A percentile compares a stretch with the other conserved stretches of the same genome.
Evolutionary conservation across 2,329 filamentous ascomycete genomes (phyloP).

Genomic region (Sclerotinia trifoliorum): DNA sequence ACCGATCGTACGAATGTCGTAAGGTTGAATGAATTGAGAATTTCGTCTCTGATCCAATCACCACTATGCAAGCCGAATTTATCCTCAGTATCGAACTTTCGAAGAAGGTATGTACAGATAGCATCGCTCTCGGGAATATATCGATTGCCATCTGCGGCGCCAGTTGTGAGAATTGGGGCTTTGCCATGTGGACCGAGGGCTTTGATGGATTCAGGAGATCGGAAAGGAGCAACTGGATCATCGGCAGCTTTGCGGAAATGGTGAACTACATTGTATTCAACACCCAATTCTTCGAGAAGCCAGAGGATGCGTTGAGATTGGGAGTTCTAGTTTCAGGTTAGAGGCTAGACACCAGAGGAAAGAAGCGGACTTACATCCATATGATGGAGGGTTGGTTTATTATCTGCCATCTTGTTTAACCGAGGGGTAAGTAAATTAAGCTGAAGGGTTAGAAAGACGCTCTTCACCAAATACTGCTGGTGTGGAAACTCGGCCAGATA

Average conservation of each 20-base stretch:
- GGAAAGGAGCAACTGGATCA: conserved; percentile 41
- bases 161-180: conserved; percentile 63
- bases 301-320: conserved; percentile 66
- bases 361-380: conserved; percentile 28
- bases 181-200: conserved; percentile 82
- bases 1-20: conserved; percentile 30
- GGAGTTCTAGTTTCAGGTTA: conserved; percentile 50
- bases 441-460: not conserved
- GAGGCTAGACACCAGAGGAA: not conserved
- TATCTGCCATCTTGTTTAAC: conserved; percentile 23
- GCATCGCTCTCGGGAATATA: conserved; percentile 36
- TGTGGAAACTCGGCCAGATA: too few relatives aligned
- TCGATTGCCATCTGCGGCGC: conserved; percentile 30
- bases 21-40: conserved; percentile 31
- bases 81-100: conserved; percentile 38
- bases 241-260: conserved; percentile 58
- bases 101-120: conserved; percentile 40
- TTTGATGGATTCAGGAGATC: conserved; percentile 67
- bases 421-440: not conserved
- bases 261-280: conserved; percentile 77
- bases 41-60: conserved; percentile 39
- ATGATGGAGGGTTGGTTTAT: conserved; percentile 34
- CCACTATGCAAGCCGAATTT: conserved; percentile 34
- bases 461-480: not conserved
- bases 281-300: conserved; percentile 66